Percentiles rank a stretch among this genome's conserved stretches.
Conservation (phyloP, 108 stramenopile species). For the Nitzschia inconspicua region DNA sequence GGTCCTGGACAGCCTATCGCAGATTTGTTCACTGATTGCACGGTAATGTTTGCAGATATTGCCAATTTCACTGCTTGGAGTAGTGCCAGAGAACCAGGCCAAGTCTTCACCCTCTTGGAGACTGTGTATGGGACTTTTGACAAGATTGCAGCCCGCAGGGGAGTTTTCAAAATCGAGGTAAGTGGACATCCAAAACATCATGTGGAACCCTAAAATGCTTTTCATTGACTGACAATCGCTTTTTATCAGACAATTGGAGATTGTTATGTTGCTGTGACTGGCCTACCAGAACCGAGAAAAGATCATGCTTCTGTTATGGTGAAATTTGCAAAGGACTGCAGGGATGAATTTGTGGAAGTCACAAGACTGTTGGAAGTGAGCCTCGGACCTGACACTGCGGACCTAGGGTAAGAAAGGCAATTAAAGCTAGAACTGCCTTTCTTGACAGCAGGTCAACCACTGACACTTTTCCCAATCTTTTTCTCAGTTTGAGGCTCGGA, state of each 20-base stretch:
- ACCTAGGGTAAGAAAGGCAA: too few species aligned
- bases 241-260: constrained; percentile 7
- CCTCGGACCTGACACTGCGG: constrained; percentile 7
- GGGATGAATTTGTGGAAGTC: background rate
- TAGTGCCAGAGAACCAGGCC: constrained; percentile 1
- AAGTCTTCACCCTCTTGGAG: constrained; percentile 6
- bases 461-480: too few species aligned
- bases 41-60: constrained; percentile 8
- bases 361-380: constrained; percentile 4
- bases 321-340: constrained; percentile 18
- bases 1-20: constrained; percentile 1
- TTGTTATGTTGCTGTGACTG: constrained; percentile 5
- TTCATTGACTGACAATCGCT: too few species aligned
- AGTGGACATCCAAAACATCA: too few species aligned
- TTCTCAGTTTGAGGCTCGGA: constrained; percentile 55
- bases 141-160: background rate
- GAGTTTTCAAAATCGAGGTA: constrained; percentile 10
- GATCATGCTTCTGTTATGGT: constrained; percentile 18
- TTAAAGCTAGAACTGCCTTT: too few species aligned
- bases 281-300: constrained; percentile 13
- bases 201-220: too few species aligned
- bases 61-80: constrained; percentile 12
- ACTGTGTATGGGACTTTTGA: constrained; percentile 7
- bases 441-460: too few species aligned
- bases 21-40: constrained; percentile 7